Base-by-base conservation (phyloP, 2,329 filamentous ascomycete genomes). In the Mariannaea sp. region DNA sequence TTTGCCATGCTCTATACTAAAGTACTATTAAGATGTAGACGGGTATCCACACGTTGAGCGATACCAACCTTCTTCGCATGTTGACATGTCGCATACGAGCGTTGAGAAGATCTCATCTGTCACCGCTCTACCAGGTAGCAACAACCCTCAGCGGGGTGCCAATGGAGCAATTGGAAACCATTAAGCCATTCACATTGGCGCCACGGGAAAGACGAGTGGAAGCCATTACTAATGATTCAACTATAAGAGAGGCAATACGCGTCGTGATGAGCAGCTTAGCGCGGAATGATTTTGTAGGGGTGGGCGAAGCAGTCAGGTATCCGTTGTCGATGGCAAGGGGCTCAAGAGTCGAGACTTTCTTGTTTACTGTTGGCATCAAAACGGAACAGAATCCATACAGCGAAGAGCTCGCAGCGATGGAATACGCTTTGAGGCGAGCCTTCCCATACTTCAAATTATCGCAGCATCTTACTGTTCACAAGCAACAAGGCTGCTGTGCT, bases 321-420 rank as follows among this genome's bases (percentile, higher is more conserved):
- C 38, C 51, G 1, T 12, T 32, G 17, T 43, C 36, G 33, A 33
- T 36, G 16, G 13, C n/a, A 36, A 41, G 30, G 39, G 26, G 35
- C 7, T 19, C 56, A 14, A 50, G 30, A n/a, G 19, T 45, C 16
- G 33, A 58, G 49, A 26, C 22, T 16, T 62, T 62, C 48, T 60
- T 47, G 26, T 56, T 60, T 38, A 63, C 51, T 17, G 46, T 59
- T 30, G 47, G 56, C 20, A 45, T 35, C 26, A 59, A 52, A 40
- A 47, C 40, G 13, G 54, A 59, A 42, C 55, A 62, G 53, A 61
- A 60, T 43, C 57, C 55, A n/a, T 60, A 49, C 26, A 58, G 52
- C 30, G 48, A 53, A 51, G 52, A 59, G 33, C 40, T 62, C 7
- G 50, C 53, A 17, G 57, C 55, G 17, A 53, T 56, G 22, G 55